A percentile compares a stretch with the other conserved stretches of the same genome.
Conservation (phyloP, 1,284 basidiomycete species). For the Melampsora larici-populina region DNA sequence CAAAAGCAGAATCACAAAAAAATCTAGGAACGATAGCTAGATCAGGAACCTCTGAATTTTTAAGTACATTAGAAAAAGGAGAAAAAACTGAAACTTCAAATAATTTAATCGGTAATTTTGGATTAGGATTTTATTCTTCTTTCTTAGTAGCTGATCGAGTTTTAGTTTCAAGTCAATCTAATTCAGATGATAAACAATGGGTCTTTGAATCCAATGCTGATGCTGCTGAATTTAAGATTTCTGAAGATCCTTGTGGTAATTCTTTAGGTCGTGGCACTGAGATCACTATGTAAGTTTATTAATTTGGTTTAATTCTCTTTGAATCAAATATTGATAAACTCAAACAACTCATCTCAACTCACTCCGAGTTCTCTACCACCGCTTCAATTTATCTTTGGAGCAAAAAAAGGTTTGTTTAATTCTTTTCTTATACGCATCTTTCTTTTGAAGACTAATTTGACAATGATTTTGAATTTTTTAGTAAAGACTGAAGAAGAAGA, state of each 20-base stretch:
- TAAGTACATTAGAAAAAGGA: slow-evolving; percentile 68
- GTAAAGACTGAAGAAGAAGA: too few relatives aligned
- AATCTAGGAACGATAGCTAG: slow-evolving; percentile 84
- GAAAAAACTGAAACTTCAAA: slow-evolving; percentile 58
- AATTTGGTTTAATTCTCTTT: neutral
- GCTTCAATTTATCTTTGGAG: slow-evolving; percentile 85
- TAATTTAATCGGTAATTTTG: slow-evolving; percentile 76
- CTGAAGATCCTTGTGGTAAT: slow-evolving; percentile 83
- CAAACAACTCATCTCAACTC: slow-evolving; percentile 77
- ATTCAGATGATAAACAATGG: slow-evolving; percentile 63
- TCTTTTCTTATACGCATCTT: neutral
- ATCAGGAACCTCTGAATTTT: slow-evolving; percentile 87
- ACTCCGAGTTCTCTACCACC: too few relatives aligned
- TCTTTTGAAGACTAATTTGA: slow-evolving; percentile 52
- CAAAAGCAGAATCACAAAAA: slow-evolving; percentile 69
- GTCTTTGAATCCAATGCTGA: slow-evolving; percentile 78
- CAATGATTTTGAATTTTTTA: too few relatives aligned
- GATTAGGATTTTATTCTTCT: slow-evolving; percentile 55
- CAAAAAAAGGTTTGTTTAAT: slow-evolving; percentile 55
- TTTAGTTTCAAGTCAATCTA: slow-evolving; percentile 69
- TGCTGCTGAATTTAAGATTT: slow-evolving; percentile 79
- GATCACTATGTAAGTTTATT: slow-evolving; percentile 68
- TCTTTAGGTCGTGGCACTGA: slow-evolving; percentile 85
- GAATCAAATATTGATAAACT: slow-evolving; percentile 61
- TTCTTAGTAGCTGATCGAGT: slow-evolving; percentile 89